These are phyloP conservation scores for Phalaenopsis aphrodite DNA, from an alignment of 106 monocot genomes.

Conservation along the genomic window DNA sequence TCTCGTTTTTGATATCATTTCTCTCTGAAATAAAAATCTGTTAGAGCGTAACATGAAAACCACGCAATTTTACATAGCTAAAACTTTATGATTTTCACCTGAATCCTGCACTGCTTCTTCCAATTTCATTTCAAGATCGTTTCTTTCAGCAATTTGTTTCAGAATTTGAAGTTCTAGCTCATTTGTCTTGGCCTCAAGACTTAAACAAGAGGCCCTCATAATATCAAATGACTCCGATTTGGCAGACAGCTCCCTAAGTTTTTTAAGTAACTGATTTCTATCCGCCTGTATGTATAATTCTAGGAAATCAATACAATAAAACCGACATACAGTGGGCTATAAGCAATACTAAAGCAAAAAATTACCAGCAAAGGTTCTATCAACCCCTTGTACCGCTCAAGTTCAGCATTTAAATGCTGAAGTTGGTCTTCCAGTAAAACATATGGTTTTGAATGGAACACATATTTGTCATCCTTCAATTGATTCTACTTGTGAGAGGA, in stretches of 20 bases:
- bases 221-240: constrained; percentile 70
- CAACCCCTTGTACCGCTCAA: constrained; percentile 58
- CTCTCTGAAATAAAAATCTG: constrained; percentile 33
- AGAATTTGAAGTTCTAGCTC: constrained; percentile 69
- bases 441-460: constrained; percentile 64
- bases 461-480: constrained; percentile 78
- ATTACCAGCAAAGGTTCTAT: constrained; percentile 74
- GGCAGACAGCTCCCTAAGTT: constrained; percentile 58
- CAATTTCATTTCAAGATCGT: constrained; percentile 68
- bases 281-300: constrained; percentile 40
- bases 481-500: constrained; percentile 36
- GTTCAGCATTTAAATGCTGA: constrained; percentile 57
- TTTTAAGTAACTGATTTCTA: constrained; percentile 42
- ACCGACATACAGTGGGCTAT: neutral
- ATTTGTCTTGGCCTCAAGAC: constrained; percentile 47
- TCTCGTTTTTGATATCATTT: constrained; percentile 93
- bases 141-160: constrained; percentile 57
- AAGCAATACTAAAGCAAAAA: neutral
- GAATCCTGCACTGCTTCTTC: constrained; percentile 87
- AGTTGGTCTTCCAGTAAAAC: constrained; percentile 54
- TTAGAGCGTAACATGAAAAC: constrained; percentile 6
- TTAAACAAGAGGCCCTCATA: constrained; percentile 36
- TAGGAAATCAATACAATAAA: constrained; percentile 1
- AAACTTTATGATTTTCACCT: constrained; percentile 34
- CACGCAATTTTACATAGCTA: neutral